Evolutionary conservation across 257 asterid species (phyloP), one percentile per base, ranked within the genome.

Genomic region (Datura wrightii): DNA sequence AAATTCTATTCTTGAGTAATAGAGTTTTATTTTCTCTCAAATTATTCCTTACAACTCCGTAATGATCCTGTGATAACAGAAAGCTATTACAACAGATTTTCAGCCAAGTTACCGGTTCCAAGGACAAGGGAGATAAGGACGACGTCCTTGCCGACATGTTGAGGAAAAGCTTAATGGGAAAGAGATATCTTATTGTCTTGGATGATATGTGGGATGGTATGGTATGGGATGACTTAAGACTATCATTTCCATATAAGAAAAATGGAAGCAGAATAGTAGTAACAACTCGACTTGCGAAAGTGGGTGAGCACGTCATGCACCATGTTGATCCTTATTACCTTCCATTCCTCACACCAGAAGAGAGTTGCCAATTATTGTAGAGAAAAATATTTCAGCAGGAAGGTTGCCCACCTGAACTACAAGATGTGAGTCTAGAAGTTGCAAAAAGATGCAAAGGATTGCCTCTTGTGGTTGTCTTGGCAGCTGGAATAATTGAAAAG

Each of bases 391-490:
- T 63, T 31, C 18, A 16, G 0, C 3, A 31, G 6, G 53, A 66
- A 42, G 71, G 3, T 19, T 82, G 79, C 50, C 85, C 79, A 0
- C 31, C 2, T 44, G 42, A 81, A 39, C 46, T 81, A 41, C 13
- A 37, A 6, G 59, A 60, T 2, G 10, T 18, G 24, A 79, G 85
- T 14, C 14, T 24, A 24, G 52, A 1, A 54, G 46, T 83, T 16
- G 82, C 70, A 14, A 3, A 69, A 48, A 83, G 5, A 65, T 83
- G 85, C 42, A 34, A 83, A 48, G 82, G 85, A 50, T 9, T 83
- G 19, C 85, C 85, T 37, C 37, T 83, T 1, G 44, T 79, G 5
- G 6, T 69, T 69, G 14, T 70, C 34, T 44, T 83, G 58, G 85
- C 4, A 19, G 70, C 69, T 50, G 79, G 85, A 42, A 9, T 70